phyloP scores from a whole-genome alignment of 441 rosid species.

The Syzygium malaccense region DNA sequence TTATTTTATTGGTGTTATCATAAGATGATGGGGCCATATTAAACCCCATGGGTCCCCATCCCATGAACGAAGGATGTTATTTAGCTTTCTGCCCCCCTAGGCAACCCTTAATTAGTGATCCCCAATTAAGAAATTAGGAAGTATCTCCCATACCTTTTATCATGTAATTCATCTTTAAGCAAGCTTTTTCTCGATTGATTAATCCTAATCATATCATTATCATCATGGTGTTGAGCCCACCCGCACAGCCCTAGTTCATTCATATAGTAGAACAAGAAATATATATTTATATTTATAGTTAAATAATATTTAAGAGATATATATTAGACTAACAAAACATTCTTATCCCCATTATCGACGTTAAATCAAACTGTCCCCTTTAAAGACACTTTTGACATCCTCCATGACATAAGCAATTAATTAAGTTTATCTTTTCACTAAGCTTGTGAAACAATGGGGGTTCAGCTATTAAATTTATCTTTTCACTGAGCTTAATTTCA shows the following conservation, averaged over 20 bases:
- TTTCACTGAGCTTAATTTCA: not conserved
- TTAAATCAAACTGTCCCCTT: not conserved
- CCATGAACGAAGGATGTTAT: constrained; percentile 20
- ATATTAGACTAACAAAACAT: not conserved
- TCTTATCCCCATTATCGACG: not conserved
- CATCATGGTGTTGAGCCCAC: not conserved
- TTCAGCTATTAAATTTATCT: not conserved
- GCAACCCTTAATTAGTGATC: constrained; percentile 28
- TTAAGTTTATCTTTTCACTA: not conserved
- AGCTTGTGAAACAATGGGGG: not conserved
- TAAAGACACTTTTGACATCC: not conserved
- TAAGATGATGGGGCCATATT: constrained; percentile 20
- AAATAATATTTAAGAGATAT: not conserved
- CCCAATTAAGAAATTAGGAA: not conserved
- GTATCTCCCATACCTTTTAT: constrained; percentile 11
- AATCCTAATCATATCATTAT: not conserved
- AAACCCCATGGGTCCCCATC: constrained; percentile 42
- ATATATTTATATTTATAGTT: not conserved
- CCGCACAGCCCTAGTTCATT: not conserved
- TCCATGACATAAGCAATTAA: not conserved
- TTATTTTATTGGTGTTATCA: not conserved
- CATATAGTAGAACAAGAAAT: not conserved
- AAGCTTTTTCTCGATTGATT: not conserved
- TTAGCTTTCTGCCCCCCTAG: constrained; percentile 31
- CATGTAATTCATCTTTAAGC: not conserved